These are phyloP conservation scores for Aegilops tauschii DNA, from an alignment of 176 grass and related monocot species.

Conservation along the genomic window DNA sequence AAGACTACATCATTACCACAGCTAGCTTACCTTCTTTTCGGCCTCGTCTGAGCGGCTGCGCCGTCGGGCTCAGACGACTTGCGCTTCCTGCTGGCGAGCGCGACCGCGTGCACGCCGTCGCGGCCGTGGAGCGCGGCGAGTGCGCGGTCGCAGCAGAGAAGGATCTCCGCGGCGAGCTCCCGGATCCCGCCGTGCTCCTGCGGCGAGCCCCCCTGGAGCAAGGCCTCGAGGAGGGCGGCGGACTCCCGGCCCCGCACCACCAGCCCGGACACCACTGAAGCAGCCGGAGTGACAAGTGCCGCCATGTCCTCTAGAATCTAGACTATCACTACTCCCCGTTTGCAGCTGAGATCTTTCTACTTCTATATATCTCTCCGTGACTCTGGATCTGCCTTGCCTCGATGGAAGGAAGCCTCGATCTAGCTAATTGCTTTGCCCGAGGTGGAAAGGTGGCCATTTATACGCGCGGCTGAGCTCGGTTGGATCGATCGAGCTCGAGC, in stretches of 20 bases:
- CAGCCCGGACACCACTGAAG: slow-evolving; percentile 16
- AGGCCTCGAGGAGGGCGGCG: slow-evolving; percentile 21
- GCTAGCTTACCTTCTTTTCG: background rate
- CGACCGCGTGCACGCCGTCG: background rate
- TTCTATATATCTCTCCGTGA: no score
- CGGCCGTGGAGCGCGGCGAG: slow-evolving; percentile 8
- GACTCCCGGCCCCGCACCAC: slow-evolving; percentile 14
- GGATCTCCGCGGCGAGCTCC: slow-evolving; percentile 18
- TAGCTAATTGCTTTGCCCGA: background rate
- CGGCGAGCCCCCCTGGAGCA: background rate
- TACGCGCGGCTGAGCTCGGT: background rate
- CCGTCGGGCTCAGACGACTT: background rate
- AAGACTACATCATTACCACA: background rate
- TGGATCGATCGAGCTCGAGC: background rate
- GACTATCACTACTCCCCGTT: background rate
- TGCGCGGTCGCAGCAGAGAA: slow-evolving; percentile 28
- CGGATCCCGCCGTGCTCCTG: no score
- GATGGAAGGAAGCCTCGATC: background rate
- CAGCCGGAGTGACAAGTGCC: background rate
- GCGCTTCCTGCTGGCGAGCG: background rate
- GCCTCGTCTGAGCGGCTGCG: background rate
- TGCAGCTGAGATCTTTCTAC: background rate
- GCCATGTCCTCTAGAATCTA: background rate
- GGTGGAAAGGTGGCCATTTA: background rate
- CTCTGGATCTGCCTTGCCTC: background rate